Base-by-base conservation (phyloP, 306 rosid species). In the Sicyos baderoa region DNA sequence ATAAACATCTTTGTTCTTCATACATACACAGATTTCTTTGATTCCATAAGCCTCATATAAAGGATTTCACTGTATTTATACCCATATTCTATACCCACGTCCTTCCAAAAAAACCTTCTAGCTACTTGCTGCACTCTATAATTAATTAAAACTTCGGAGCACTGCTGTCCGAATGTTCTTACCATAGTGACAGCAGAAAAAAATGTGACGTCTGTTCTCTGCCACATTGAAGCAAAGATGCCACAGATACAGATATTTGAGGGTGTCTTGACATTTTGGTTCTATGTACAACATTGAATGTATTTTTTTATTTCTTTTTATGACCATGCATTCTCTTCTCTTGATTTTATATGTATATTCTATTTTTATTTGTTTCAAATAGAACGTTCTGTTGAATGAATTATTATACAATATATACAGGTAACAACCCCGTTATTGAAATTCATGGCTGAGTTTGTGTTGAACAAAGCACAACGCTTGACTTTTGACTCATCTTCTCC, bases 401-500 rank as follows among this genome's bases (percentile, higher is more conserved):
- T 54, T n/a, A 48, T 59, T 50, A 47, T 49, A 45, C 21, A 27
- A 72, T 72, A 42, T 73, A 68, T 76, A 72, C 86, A 94, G 99
- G 99, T 94, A 73, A 94, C 99, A 47, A 94, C 97, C 35, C 99
- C 99, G 22, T 75, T 94, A 81, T 79, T 94, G 83, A 94, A 94
- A 82, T 94, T 94, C 81, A 82, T 90, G 94, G 91, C 97, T 21
- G 99, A 94, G 85, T 94, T 94, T 84, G 99, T 85, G 81, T 74
- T 78, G 71, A 94, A 94, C 86, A 94, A 94, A 88, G 91, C 97
- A 76, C 99, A 94, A 62, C 94, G 99, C 59, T 80, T 94, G 89
- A 94, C 95, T 54, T 94, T 94, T 76, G 99, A 94, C 80, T 90
- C 99, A 58, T 94, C 97, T 72, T 94, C 99, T 82, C 99, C 99